These are phyloP conservation scores for Luffa acutangula DNA, from an alignment of 306 rosid genomes.

Conservation along the genomic window DNA sequence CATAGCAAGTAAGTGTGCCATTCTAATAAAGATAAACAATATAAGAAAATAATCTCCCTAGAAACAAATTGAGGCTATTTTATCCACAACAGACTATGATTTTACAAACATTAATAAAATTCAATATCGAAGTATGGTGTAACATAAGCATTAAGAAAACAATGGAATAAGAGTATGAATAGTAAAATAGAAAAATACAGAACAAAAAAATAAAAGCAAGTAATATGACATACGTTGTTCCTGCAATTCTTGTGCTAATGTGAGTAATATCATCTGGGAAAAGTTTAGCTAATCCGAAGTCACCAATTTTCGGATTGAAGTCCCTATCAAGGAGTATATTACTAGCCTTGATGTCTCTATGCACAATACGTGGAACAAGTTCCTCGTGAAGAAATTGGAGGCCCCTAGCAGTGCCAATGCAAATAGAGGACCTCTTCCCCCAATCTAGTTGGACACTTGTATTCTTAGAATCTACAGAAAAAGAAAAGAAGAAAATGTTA, in stretches of 20 bases:
- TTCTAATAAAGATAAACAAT: not conserved
- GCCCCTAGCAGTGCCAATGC: slow-evolving; percentile 67
- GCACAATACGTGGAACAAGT: slow-evolving; percentile 73
- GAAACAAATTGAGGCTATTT: not conserved
- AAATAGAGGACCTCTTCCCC: slow-evolving; percentile 70
- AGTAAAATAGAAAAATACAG: slow-evolving; percentile 7
- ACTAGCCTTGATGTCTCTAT: slow-evolving; percentile 95
- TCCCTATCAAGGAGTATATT: slow-evolving; percentile 70
- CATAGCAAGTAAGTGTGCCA: not conserved
- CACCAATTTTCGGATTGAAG: slow-evolving; percentile 81
- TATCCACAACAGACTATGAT: slow-evolving; percentile 4
- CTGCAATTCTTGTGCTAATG: slow-evolving; percentile 94
- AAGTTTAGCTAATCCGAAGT: slow-evolving; percentile 92
- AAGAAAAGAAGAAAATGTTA: not conserved
- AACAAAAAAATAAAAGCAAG: slow-evolving; percentile 18
- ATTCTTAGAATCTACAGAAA: slow-evolving; percentile 36
- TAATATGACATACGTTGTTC: slow-evolving; percentile 72
- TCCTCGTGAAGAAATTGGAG: slow-evolving; percentile 92
- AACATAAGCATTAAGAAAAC: not conserved
- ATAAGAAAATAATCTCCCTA: not conserved
- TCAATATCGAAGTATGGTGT: not conserved
- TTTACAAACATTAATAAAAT: not conserved
- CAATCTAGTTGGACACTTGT: slow-evolving; percentile 43
- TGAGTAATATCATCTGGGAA: slow-evolving; percentile 92
- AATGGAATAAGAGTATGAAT: not conserved